Evolutionary conservation across 1,284 basidiomycete genomes (phyloP), one percentile per base, ranked within the genome.

Genomic region (Tilletia caries): DNA sequence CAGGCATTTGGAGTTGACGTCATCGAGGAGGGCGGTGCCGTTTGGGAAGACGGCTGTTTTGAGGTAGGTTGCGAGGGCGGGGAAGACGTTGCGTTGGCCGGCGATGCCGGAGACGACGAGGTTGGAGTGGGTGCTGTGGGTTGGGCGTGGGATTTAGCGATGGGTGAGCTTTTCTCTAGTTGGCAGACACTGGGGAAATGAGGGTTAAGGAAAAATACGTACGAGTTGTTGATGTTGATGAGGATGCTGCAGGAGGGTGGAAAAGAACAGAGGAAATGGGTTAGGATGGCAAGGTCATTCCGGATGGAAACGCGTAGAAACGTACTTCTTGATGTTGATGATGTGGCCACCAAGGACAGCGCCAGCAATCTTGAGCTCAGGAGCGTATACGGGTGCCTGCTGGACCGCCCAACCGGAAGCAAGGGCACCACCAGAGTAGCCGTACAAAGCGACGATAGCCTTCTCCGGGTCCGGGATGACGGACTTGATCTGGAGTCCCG

Each of bases 331-430:
- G 32, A 62, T 62, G 58, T 62, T 62, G 58, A 62, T 62, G 58
- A 62, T 62, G 58, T 62, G 58, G 5, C 58, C 58, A 62, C 58
- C 58, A 8, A 62, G 58, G 12, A 62, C 58, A 6, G 58, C 58
- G 32, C 58, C 58, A 23, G 37, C 23, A 60, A 67, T 46, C 41
- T 44, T 67, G 52, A 67, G 48, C 60, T 67, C 66, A 18, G 66
- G 66, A 2, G 66, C 66, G 48, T 67, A 67, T 2, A 44, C 41
- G 13, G 66, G 32, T 3, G 5, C 10, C 43, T 58, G 66, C 29
- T 58, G 48, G 27, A 62, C 41, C 18, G 66, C 66, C 66, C 66
- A 67, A 25, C 41, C 66, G 1, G 66, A 58, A 32, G 66, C 66
- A 3, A 67, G 18, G 1, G 41, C 66, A 5, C 66, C 66, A n/a